Evolutionary conservation across 495 filamentous ascomycete genomes (phyloP).

Genomic region (Hyaloscypha hepaticicola): DNA sequence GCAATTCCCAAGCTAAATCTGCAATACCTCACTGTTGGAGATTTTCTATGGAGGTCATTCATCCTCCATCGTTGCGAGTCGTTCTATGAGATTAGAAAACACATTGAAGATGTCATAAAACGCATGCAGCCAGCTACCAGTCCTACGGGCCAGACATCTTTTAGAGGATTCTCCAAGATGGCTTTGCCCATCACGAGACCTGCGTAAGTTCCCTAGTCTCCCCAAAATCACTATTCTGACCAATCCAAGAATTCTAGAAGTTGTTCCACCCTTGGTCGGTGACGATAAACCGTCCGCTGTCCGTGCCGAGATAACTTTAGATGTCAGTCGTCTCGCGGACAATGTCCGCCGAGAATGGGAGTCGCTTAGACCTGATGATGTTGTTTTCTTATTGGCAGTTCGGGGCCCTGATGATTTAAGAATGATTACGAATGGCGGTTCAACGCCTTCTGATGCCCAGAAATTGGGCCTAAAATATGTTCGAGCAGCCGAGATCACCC

Average conservation of each 20-base stretch:
- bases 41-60: slow-evolving; percentile 93
- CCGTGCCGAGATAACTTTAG: slow-evolving; percentile 82
- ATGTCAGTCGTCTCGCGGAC: slow-evolving; percentile 74
- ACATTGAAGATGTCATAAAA: slow-evolving; percentile 80
- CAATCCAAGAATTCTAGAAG: slow-evolving; percentile 65
- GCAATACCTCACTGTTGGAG: slow-evolving; percentile 91
- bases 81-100: slow-evolving; percentile 90
- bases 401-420: slow-evolving; percentile 51
- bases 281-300: slow-evolving; percentile 82
- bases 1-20: slow-evolving; percentile 94
- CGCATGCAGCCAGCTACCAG: slow-evolving; percentile 69
- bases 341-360: slow-evolving; percentile 88
- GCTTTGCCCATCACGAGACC: slow-evolving; percentile 83
- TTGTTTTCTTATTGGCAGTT: slow-evolving; percentile 82
- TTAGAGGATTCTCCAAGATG: slow-evolving; percentile 89
- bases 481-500: slow-evolving; percentile 81
- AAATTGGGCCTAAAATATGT: slow-evolving; percentile 66
- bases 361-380: slow-evolving; percentile 80
- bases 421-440: slow-evolving; percentile 53
- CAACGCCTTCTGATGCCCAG: slow-evolving; percentile 50
- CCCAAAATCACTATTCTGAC: slow-evolving; percentile 25
- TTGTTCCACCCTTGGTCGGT: slow-evolving; percentile 80
- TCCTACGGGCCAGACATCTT: slow-evolving; percentile 62
- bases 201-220: slow-evolving; percentile 42
- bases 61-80: slow-evolving; percentile 86